Evolutionary conservation across 2,329 filamentous ascomycete species (phyloP), one percentile per base, ranked within the genome.

Genomic region (Hypoxylon sp.): DNA sequence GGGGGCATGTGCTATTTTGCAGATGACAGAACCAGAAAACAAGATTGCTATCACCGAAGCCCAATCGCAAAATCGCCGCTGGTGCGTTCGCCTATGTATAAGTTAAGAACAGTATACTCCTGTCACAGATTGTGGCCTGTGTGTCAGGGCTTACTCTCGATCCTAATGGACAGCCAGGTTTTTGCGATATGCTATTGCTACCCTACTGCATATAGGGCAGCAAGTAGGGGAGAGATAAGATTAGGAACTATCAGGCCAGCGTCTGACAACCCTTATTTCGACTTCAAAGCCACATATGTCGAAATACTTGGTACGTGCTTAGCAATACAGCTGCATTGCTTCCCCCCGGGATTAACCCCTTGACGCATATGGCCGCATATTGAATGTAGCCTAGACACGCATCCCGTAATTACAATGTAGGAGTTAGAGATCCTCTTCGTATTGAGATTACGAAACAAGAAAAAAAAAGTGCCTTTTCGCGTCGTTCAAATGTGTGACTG

Each of bases 51-150:
- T 35, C 40, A 57, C 46, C 42, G 56, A 30, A 59, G 44, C 14
- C 46, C 56, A 59, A 50, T 59, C 10, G 22, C 44, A 50, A 59
- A 59, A 59, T 59, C 30, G 46, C 42, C 46, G 44, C 40, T 50
- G 20, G 17, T 20, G 8, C 49, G 10, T 22, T 44, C 40, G 17
- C 7, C 7, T 17, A 49, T 48, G 44, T 50, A 50, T 59, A 59
- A 8, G 31, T 22, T 8, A 25, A 30, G 30, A 40, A 17, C 35
- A 27, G 8, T 59, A 50, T 50, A 37, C 44, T 37, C 20, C 20
- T 50, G 44, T 50, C n/a, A 59, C 56, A 37, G 46, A 22, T 22
- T 59, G 55, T 59, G 56, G 48, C 31, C 22, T 27, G 48, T 59
- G 55, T 59, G 56, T 50, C 31, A 25, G n/a, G 17, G 13, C 17